phyloP scores from a whole-genome alignment of 78 protist species.

The Blattamonas nauphoetae region DNA sequence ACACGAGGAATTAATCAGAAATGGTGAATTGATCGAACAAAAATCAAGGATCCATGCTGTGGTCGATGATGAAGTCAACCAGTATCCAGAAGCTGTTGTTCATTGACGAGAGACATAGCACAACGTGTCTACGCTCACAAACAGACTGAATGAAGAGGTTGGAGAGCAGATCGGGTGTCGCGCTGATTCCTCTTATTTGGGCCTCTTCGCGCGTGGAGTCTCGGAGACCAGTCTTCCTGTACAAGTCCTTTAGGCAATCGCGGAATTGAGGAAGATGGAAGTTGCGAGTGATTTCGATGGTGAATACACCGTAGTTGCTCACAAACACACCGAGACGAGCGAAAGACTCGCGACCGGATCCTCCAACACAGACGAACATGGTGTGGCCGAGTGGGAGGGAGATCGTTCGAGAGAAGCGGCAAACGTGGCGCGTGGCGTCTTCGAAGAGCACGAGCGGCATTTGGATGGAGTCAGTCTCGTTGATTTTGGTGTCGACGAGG shows the following conservation, averaged over 20 bases:
- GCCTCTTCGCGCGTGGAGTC: constrained; percentile 27
- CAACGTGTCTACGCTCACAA: constrained; percentile 37
- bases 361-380: constrained; percentile 62
- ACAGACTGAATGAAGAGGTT: constrained; percentile 50
- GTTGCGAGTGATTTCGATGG: constrained; percentile 46
- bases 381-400: constrained; percentile 52
- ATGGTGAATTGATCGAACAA: no score
- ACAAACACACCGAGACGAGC: constrained; percentile 43
- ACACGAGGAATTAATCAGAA: no score
- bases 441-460: constrained; percentile 56
- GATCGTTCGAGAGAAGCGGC: constrained; percentile 48
- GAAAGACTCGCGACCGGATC: constrained; percentile 54
- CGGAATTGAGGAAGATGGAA: constrained; percentile 25
- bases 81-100: constrained; percentile 47
- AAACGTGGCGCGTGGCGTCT: constrained; percentile 55
- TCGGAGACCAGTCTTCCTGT: constrained; percentile 16
- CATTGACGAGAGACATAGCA: constrained; percentile 45
- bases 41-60: no score
- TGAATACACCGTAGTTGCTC: constrained; percentile 30
- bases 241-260: constrained; percentile 46
- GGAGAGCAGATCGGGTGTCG: constrained; percentile 27
- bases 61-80: no score
- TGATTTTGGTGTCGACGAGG: constrained; percentile 22
- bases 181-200: not conserved
- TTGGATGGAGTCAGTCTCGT: constrained; percentile 27